Evolutionary conservation across 2,329 filamentous ascomycete genomes (phyloP).

Genomic region (Pseudogymnoascus sp.): DNA sequence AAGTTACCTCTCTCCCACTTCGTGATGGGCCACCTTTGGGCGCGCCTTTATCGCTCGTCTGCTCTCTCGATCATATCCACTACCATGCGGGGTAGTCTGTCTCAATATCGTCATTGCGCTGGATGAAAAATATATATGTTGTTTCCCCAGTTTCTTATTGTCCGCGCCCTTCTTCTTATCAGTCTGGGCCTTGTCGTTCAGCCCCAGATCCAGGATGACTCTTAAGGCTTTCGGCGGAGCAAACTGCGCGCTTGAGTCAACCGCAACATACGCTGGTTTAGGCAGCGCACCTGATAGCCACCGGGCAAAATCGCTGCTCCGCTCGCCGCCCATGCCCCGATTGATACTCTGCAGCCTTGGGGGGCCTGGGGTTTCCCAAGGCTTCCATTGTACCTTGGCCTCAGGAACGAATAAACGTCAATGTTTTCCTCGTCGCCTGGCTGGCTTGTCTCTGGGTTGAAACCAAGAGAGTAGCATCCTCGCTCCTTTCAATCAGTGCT

Average conservation of each 20-base stretch:
- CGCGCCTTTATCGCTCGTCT: not conserved
- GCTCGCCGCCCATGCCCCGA: conserved; percentile 8
- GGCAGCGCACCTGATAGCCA: conserved; percentile 8
- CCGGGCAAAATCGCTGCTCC: not conserved
- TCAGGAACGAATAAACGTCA: conserved; percentile 12
- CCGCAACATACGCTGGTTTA: conserved; percentile 3
- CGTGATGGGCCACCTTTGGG: not conserved
- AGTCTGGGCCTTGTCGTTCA: not conserved
- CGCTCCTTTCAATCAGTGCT: not conserved
- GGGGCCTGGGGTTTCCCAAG: conserved; percentile 1
- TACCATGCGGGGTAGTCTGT: not conserved
- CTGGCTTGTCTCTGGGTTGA: conserved; percentile 6
- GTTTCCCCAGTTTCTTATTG: not conserved
- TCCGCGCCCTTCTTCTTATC: conserved; percentile 6
- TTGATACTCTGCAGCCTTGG: conserved; percentile 10
- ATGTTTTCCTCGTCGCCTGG: conserved; percentile 7
- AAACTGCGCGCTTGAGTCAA: conserved; percentile 11
- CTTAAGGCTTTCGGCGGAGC: conserved; percentile 3
- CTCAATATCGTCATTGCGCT: not conserved
- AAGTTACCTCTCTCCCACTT: not conserved
- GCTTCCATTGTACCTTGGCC: conserved; percentile 8
- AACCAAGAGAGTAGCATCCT: conserved; percentile 9
- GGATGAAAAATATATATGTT: not conserved
- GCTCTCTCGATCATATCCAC: not conserved
- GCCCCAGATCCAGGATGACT: conserved; percentile 5